A percentile compares a stretch with the other conserved stretches of the same genome.
These are phyloP conservation scores for Saksenaea oblongispora DNA, from an alignment of 371 early-diverging fungal species.

Conservation along the genomic window DNA sequence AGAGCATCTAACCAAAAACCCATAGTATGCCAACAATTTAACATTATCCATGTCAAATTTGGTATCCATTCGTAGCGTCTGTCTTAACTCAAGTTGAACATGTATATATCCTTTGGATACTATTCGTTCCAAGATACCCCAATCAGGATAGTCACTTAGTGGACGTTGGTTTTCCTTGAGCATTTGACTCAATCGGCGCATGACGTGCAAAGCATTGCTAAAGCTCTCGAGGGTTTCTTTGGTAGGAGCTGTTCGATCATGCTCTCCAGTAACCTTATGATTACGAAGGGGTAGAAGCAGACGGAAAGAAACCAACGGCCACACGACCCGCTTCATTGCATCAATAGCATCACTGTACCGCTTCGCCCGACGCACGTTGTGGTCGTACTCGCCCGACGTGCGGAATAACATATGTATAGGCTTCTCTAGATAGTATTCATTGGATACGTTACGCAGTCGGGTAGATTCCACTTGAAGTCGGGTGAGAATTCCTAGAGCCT, in stretches of 20 bases:
- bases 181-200: constrained; percentile 18
- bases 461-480: constrained; percentile 35
- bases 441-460: constrained; percentile 34
- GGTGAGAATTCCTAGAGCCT: constrained; percentile 24
- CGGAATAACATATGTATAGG: constrained; percentile 10
- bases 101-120: constrained; percentile 9
- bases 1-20: constrained; percentile 20
- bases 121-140: constrained; percentile 9
- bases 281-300: constrained; percentile 24
- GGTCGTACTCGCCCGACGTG: not conserved
- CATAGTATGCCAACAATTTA: constrained; percentile 22
- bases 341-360: constrained; percentile 38
- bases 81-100: constrained; percentile 10
- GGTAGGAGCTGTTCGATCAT: constrained; percentile 12
- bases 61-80: constrained; percentile 8
- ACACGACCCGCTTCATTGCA: constrained; percentile 36
- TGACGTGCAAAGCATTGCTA: constrained; percentile 16
- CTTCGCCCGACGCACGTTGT: constrained; percentile 27
- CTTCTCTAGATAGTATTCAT: constrained; percentile 28
- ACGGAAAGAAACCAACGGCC: constrained; percentile 39
- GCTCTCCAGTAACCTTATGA: not conserved
- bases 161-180: constrained; percentile 14
- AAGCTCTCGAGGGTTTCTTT: constrained; percentile 16
- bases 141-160: constrained; percentile 16
- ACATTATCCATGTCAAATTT: constrained; percentile 10